phyloP scores from a whole-genome alignment of 2,329 filamentous ascomycete genomes.

The Ilyonectria sp. region DNA sequence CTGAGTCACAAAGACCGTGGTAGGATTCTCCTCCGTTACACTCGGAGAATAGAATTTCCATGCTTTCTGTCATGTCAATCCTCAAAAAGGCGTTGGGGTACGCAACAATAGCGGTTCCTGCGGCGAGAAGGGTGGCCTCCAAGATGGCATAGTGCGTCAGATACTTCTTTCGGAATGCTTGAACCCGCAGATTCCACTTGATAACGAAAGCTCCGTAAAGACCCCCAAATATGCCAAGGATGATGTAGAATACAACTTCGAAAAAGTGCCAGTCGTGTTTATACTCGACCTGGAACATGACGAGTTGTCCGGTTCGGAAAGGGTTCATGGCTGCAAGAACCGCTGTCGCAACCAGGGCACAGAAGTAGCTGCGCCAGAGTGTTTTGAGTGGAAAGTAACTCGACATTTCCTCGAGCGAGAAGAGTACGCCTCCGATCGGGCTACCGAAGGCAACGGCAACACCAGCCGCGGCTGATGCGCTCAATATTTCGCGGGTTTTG shows the following conservation, averaged over 20 bases:
- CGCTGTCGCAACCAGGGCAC: conserved; percentile 93
- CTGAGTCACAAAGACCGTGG: conserved; percentile 86
- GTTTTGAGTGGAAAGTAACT: conserved; percentile 97
- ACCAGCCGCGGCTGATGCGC: conserved; percentile 93
- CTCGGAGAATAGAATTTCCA: conserved; percentile 97
- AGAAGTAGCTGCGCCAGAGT: conserved; percentile 98
- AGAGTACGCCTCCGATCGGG: conserved; percentile 95
- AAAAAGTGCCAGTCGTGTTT: conserved; percentile 99
- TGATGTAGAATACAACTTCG: conserved; percentile 91
- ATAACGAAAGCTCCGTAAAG: conserved; percentile 97
- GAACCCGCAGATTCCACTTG: conserved; percentile 94
- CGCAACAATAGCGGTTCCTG: conserved; percentile 90
- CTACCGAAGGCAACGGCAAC: conserved; percentile 98
- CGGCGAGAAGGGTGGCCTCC: conserved; percentile 88
- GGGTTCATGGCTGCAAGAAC: conserved; percentile 97
- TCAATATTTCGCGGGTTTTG: conserved; percentile 95
- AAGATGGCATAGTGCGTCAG: conserved; percentile 86
- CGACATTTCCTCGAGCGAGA: conserved; percentile 98
- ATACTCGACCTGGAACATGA: conserved; percentile 99
- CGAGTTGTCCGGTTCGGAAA: conserved; percentile 94
- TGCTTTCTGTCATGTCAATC: conserved; percentile 99
- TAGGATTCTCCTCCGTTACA: conserved; percentile 93
- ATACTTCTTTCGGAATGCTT: conserved; percentile 95
- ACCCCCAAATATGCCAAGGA: conserved; percentile 93
- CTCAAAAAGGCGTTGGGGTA: conserved; percentile 96